phyloP scores from a whole-genome alignment of 129 eudicot species.

The Helianthus annuus region DNA sequence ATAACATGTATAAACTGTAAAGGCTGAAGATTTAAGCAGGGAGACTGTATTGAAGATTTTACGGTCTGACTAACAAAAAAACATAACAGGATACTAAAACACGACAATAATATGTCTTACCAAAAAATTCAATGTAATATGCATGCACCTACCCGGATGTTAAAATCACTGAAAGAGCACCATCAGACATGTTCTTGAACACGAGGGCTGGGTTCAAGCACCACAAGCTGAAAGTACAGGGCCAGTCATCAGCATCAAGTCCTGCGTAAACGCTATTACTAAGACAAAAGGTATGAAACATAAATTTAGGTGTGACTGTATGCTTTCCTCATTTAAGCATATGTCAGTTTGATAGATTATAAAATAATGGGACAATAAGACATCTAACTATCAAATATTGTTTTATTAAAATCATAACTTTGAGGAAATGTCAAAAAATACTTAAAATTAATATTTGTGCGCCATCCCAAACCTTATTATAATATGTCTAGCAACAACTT shows the following conservation, averaged over 20 bases:
- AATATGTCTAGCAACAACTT: slow-evolving; percentile 24
- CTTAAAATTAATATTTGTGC: background rate
- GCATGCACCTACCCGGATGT: slow-evolving; percentile 18
- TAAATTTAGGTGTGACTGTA: slow-evolving; percentile 6
- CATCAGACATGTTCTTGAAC: slow-evolving; percentile 72
- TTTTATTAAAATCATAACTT: background rate
- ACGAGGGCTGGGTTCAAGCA: slow-evolving; percentile 97
- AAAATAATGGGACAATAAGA: background rate
- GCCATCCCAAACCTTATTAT: slow-evolving; percentile 1
- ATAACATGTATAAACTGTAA: no score
- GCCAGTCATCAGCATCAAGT: slow-evolving; percentile 51
- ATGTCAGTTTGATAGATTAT: background rate
- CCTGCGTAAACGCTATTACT: slow-evolving; percentile 35
- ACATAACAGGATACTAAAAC: slow-evolving; percentile 1
- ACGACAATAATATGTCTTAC: background rate
- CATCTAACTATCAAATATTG: background rate
- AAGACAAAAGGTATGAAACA: slow-evolving; percentile 12
- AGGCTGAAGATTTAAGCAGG: no score
- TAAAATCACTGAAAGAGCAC: background rate
- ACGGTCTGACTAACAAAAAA: background rate
- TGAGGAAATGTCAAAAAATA: background rate
- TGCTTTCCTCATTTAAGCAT: slow-evolving; percentile 12
- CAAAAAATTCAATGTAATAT: slow-evolving; percentile 7
- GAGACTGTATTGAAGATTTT: no score
- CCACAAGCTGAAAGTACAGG: slow-evolving; percentile 71